Evolutionary conservation across 306 rosid genomes (phyloP).

Genomic region (Inga laurina): DNA sequence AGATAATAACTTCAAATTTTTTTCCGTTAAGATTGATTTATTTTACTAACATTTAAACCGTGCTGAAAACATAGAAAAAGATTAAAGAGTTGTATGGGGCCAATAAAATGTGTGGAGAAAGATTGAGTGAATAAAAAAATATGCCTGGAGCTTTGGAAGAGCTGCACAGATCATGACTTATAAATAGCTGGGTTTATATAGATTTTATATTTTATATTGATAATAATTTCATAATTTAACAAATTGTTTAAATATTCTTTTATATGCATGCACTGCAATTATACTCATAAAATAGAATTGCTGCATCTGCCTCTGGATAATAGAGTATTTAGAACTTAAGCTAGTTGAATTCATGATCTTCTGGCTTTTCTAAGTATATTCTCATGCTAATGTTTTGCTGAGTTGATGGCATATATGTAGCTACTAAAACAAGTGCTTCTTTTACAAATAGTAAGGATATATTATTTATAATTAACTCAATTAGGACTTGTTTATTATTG

Average conservation of each 20-base stretch:
- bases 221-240: background rate
- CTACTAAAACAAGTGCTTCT: background rate
- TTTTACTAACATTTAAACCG: background rate
- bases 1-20: background rate
- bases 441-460: too few species aligned
- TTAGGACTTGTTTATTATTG: too few species aligned
- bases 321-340: constrained; percentile 8
- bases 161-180: background rate
- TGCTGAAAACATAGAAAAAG: background rate
- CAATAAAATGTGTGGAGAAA: background rate
- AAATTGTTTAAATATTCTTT: background rate
- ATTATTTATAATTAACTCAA: too few species aligned
- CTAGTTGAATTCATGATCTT: constrained; percentile 21
- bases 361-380: constrained; percentile 23
- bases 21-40: background rate
- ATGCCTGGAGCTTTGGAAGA: background rate
- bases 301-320: background rate
- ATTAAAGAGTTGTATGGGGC: background rate
- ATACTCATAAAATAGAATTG: background rate
- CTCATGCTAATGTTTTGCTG: constrained; percentile 9
- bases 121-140: too few species aligned
- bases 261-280: background rate
- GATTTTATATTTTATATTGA: background rate
- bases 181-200: background rate
- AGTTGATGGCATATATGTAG: constrained; percentile 18